phyloP scores from a whole-genome alignment of 129 eudicot genomes.

The Rutidosis leptorrhynchoides region DNA sequence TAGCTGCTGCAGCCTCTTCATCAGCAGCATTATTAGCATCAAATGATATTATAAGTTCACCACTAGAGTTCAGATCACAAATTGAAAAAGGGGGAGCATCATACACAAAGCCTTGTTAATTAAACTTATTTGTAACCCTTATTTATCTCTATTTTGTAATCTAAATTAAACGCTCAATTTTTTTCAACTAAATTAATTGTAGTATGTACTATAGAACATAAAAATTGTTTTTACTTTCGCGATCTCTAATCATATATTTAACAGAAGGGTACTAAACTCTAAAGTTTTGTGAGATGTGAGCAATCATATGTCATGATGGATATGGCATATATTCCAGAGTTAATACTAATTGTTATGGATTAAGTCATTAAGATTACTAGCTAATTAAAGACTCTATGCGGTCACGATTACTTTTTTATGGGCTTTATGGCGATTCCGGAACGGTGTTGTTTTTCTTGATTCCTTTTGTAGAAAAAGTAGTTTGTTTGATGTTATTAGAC shows the following conservation, averaged over 20 bases:
- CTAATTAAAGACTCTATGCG: no score
- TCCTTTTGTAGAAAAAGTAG: no score
- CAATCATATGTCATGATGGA: not conserved
- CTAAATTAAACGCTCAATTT: no score
- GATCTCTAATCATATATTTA: not conserved
- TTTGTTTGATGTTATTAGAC: no score
- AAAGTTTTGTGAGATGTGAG: not conserved
- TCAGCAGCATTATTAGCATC: not conserved
- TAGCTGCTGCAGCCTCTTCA: slow-evolving; percentile 8
- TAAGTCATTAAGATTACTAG: no score
- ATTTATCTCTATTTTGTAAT: not conserved
- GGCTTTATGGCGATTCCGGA: no score
- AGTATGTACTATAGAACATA: not conserved
- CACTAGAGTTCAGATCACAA: slow-evolving; percentile 5
- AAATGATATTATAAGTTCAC: not conserved
- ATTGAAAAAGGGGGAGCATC: not conserved
- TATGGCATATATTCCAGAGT: not conserved
- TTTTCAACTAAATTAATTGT: no score
- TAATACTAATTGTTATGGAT: not conserved
- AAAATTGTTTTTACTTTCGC: not conserved
- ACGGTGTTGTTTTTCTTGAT: no score
- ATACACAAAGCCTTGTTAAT: not conserved
- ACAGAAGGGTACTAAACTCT: not conserved
- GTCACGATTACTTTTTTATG: no score
- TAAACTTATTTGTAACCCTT: not conserved